Evolutionary conservation across 1,139 yeast genomes (phyloP).

Genomic region (Magnusiomyces suaveolens): DNA sequence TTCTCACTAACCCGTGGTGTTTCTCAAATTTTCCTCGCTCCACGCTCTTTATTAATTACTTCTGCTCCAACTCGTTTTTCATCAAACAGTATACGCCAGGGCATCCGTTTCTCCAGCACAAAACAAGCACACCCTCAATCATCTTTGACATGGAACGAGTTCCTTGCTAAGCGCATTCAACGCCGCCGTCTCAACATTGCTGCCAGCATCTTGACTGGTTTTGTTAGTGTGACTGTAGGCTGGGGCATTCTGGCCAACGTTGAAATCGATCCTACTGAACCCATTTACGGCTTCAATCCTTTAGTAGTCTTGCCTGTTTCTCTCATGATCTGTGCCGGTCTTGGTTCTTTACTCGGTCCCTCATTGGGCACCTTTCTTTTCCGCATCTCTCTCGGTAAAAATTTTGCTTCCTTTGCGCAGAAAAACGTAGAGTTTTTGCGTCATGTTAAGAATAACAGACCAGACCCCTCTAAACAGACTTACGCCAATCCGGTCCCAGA

Average conservation of each 20-base stretch:
- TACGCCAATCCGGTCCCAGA: slow-evolving; percentile 95
- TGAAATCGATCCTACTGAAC: slow-evolving; percentile 75
- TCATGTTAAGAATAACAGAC: slow-evolving; percentile 68
- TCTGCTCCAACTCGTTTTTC: neutral
- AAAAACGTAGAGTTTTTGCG: slow-evolving; percentile 69
- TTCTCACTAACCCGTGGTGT: neutral
- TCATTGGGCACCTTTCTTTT: slow-evolving; percentile 64
- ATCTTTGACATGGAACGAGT: slow-evolving; percentile 55
- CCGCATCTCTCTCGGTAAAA: slow-evolving; percentile 41
- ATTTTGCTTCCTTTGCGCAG: slow-evolving; percentile 32
- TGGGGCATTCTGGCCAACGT: slow-evolving; percentile 70
- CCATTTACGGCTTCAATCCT: slow-evolving; percentile 79
- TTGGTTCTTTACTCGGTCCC: slow-evolving; percentile 82
- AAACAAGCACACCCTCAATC: neutral
- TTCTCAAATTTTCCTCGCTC: neutral
- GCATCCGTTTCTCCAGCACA: neutral
- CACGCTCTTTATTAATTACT: neutral
- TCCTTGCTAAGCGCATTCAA: slow-evolving; percentile 62
- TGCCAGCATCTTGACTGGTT: slow-evolving; percentile 59
- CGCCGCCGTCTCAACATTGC: slow-evolving; percentile 61
- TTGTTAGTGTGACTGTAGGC: slow-evolving; percentile 59
- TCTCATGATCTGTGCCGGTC: slow-evolving; percentile 63
- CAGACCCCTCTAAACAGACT: slow-evolving; percentile 88
- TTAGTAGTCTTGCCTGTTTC: slow-evolving; percentile 46
- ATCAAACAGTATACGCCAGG: neutral